phyloP scores from a whole-genome alignment of 2,329 filamentous ascomycete species.

The Aureobasidium sp. region DNA sequence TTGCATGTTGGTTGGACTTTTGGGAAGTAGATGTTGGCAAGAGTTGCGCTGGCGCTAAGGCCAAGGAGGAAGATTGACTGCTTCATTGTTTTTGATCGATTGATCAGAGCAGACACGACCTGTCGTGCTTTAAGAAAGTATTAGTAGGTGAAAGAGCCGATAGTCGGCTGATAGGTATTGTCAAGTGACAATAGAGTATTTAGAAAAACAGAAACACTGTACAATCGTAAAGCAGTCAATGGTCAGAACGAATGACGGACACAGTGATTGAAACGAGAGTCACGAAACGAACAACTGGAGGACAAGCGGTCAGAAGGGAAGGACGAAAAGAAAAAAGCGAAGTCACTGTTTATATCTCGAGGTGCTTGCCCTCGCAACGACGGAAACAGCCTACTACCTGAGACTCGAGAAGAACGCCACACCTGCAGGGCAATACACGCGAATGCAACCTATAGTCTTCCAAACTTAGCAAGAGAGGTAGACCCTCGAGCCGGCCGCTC shows the following conservation, averaged over 20 bases:
- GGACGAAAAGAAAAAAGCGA: not conserved
- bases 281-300: not conserved
- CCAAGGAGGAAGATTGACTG: slow-evolving; percentile 1
- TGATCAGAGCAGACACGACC: not conserved
- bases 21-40: slow-evolving; percentile 42
- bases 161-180: not conserved
- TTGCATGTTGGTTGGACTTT: slow-evolving; percentile 39
- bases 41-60: not conserved
- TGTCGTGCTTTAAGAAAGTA: not conserved
- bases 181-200: not conserved
- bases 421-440: slow-evolving; percentile 3
- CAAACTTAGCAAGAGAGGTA: not conserved
- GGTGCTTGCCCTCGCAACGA: not conserved
- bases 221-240: not conserved
- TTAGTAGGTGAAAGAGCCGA: not conserved
- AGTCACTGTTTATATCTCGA: not conserved
- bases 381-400: not conserved
- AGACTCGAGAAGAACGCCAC: not conserved
- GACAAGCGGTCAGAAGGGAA: not conserved
- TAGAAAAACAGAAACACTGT: not conserved
- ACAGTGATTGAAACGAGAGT: not conserved
- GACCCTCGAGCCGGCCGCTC: not conserved
- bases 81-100: not conserved
- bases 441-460: not conserved
- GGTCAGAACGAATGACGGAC: not conserved